A percentile compares a stretch with the other conserved stretches of the same genome.
phyloP scores from a whole-genome alignment of 1,284 basidiomycete genomes.

The Anthracocystis panici-leucophaei region DNA sequence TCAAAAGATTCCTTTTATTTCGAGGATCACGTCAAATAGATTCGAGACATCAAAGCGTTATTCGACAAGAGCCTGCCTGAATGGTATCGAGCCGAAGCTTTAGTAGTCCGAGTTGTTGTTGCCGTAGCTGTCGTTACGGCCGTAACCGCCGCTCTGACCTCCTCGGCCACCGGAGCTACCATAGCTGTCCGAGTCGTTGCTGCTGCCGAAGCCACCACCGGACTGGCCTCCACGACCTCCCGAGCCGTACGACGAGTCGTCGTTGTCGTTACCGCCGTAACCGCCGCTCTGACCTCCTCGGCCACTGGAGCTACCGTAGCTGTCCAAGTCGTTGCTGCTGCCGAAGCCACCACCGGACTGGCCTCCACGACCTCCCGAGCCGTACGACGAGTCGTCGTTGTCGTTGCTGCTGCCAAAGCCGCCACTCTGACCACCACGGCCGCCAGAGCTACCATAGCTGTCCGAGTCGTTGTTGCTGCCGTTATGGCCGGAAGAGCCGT shows the following conservation, averaged over 20 bases:
- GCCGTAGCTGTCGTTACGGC: conserved; percentile 14
- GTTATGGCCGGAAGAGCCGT: conserved; percentile 14
- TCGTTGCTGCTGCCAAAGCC: conserved; percentile 14
- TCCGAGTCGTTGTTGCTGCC: conserved; percentile 12
- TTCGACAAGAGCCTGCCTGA: background rate
- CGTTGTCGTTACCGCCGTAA: conserved; percentile 7
- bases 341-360: no score
- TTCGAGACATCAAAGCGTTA: conserved; percentile 3
- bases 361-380: conserved; percentile 7
- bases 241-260: conserved; percentile 7
- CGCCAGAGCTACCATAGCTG: conserved; percentile 21
- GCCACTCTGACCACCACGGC: conserved; percentile 14
- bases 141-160: conserved; percentile 9
- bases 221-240: conserved; percentile 1
- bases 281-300: conserved; percentile 9
- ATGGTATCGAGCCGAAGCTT: background rate
- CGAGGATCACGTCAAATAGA: background rate
- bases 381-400: conserved; percentile 2
- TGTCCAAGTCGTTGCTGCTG: conserved; percentile 1
- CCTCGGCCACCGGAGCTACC: background rate
- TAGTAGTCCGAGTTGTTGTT: conserved; percentile 36
- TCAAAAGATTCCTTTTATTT: background rate
- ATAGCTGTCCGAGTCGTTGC: background rate
- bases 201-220: background rate
- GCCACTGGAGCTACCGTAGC: background rate